These are phyloP conservation scores for Cladosporium sp. DNA, from an alignment of 2,329 filamentous ascomycete species.

Conservation along the genomic window DNA sequence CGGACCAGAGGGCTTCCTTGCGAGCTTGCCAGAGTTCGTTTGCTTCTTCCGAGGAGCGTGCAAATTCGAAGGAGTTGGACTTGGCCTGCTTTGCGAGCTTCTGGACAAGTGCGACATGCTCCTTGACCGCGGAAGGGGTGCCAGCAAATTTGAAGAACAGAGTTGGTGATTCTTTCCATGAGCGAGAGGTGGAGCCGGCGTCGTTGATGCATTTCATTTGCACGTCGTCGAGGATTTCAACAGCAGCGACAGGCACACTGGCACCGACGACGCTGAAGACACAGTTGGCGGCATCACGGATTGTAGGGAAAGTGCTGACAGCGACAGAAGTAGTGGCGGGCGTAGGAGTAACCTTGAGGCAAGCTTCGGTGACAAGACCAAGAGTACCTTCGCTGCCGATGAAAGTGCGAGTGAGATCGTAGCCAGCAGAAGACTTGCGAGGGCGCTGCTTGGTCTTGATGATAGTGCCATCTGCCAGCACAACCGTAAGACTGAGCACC, in stretches of 20 bases:
- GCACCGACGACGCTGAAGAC: constrained; percentile 74
- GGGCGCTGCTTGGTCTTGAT: constrained; percentile 86
- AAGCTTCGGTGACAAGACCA: constrained; percentile 86
- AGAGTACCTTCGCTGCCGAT: constrained; percentile 90
- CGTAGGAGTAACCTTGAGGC: constrained; percentile 77
- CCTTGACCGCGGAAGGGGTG: constrained; percentile 65
- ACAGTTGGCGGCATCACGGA: constrained; percentile 72
- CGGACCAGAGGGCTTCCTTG: constrained; percentile 70
- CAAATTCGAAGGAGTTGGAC: constrained; percentile 66
- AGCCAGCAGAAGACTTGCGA: constrained; percentile 84
- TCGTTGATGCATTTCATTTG: constrained; percentile 76
- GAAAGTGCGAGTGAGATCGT: constrained; percentile 85
- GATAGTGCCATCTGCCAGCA: constrained; percentile 83
- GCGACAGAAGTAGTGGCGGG: constrained; percentile 78
- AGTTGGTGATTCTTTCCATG: constrained; percentile 66
- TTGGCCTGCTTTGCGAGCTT: constrained; percentile 56
- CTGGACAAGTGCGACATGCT: constrained; percentile 68
- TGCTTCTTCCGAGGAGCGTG: constrained; percentile 60
- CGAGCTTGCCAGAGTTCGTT: constrained; percentile 70
- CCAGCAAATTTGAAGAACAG: constrained; percentile 74
- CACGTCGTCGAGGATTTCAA: constrained; percentile 87
- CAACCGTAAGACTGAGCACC: constrained; percentile 82
- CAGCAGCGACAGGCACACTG: constrained; percentile 81
- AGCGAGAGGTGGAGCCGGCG: constrained; percentile 58
- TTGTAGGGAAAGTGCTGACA: constrained; percentile 59